Percentiles rank a stretch among this genome's conserved stretches.
Evolutionary conservation across 257 asterid species (phyloP).

Genomic region (Plantago elongata): DNA sequence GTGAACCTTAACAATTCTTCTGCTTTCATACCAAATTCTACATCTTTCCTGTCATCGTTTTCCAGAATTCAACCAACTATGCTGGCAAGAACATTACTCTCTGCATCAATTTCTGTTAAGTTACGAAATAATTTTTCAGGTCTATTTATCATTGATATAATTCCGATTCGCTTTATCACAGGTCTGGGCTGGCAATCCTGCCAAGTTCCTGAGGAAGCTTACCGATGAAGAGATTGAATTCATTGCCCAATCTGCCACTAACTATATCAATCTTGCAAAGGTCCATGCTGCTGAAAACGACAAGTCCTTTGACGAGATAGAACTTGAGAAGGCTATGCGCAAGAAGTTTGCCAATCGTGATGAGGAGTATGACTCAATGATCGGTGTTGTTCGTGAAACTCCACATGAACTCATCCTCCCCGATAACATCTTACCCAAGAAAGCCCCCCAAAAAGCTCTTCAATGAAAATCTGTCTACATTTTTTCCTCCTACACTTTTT

Average conservation of each 20-base stretch:
- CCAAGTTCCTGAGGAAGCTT: slow-evolving; percentile 81
- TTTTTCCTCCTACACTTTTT: slow-evolving; percentile 18
- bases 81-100: too few relatives aligned
- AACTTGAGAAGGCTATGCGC: slow-evolving; percentile 68
- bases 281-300: slow-evolving; percentile 85
- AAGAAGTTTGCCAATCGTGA: slow-evolving; percentile 67
- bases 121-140: not conserved
- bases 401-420: slow-evolving; percentile 80
- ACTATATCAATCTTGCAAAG: slow-evolving; percentile 68
- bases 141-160: not conserved
- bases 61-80: too few relatives aligned
- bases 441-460: slow-evolving; percentile 48
- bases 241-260: slow-evolving; percentile 65
- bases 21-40: too few relatives aligned
- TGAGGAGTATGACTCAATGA: slow-evolving; percentile 80
- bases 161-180: slow-evolving; percentile 23
- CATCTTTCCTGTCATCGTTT: too few relatives aligned
- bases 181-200: slow-evolving; percentile 95
- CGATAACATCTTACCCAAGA: slow-evolving; percentile 59
- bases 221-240: slow-evolving; percentile 67
- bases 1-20: too few relatives aligned
- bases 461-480: slow-evolving; percentile 32
- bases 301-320: slow-evolving; percentile 69
- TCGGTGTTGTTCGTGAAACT: slow-evolving; percentile 72
- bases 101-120: too few relatives aligned